phyloP scores from a whole-genome alignment of 2,329 filamentous ascomycete species.

The Purpureocillium lavendulum region DNA sequence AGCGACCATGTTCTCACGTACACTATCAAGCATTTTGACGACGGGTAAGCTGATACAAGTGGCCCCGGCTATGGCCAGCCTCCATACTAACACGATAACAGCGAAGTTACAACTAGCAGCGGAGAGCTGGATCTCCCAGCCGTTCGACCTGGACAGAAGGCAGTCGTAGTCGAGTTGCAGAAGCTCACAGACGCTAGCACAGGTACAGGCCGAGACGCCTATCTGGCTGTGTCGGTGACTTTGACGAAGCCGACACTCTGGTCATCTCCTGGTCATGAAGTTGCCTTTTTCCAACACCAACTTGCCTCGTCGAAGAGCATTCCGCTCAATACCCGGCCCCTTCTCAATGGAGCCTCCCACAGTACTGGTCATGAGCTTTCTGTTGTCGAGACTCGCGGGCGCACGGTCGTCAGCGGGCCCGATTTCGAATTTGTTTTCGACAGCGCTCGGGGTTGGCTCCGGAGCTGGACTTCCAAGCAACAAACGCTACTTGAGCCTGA shows the following conservation, averaged over 20 bases:
- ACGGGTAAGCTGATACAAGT: slow-evolving; percentile 23
- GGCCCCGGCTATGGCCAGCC: slow-evolving; percentile 24
- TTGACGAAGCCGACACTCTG: slow-evolving; percentile 36
- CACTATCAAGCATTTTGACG: slow-evolving; percentile 31
- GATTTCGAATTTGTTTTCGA: slow-evolving; percentile 35
- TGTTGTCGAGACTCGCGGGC: too few relatives aligned
- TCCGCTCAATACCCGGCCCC: too few relatives aligned
- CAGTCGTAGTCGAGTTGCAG: too few relatives aligned
- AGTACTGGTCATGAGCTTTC: too few relatives aligned
- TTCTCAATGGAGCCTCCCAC: too few relatives aligned
- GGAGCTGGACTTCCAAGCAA: slow-evolving; percentile 28
- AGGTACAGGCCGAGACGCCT: too few relatives aligned
- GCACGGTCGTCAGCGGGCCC: background rate
- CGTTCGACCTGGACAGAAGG: too few relatives aligned
- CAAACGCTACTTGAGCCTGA: slow-evolving; percentile 24
- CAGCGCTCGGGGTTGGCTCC: slow-evolving; percentile 32
- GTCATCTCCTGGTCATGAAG: slow-evolving; percentile 43
- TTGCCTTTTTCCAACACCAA: slow-evolving; percentile 43
- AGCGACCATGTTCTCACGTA: slow-evolving; percentile 33
- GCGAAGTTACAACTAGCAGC: too few relatives aligned
- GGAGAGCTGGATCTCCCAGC: too few relatives aligned
- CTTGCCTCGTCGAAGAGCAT: too few relatives aligned
- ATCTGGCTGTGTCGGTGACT: slow-evolving; percentile 29
- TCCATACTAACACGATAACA: too few relatives aligned
- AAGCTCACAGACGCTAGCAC: too few relatives aligned